These are phyloP conservation scores for Hibiscus tridactylites DNA, from an alignment of 345 rosid species.

Conservation along the genomic window DNA sequence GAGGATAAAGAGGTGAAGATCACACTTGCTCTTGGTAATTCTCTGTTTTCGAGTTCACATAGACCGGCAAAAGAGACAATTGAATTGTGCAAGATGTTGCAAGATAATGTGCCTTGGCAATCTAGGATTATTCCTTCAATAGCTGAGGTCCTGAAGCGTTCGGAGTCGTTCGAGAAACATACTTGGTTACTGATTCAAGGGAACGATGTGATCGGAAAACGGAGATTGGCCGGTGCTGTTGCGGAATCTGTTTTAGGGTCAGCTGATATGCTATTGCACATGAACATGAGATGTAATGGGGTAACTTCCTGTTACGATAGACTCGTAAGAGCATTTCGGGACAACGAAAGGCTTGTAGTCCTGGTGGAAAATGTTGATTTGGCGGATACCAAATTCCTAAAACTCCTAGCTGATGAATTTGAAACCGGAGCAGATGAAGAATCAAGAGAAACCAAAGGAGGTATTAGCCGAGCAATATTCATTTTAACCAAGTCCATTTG, in stretches of 20 bases:
- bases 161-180: conserved; percentile 22
- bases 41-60: not conserved
- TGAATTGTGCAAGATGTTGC: conserved; percentile 34
- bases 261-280: conserved; percentile 33
- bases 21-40: conserved; percentile 69
- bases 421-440: conserved; percentile 9
- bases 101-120: conserved; percentile 74
- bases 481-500: conserved; percentile 44
- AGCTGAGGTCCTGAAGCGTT: conserved; percentile 28
- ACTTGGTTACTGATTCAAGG: conserved; percentile 63
- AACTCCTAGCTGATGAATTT: conserved; percentile 40
- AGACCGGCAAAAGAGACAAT: conserved; percentile 14
- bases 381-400: conserved; percentile 40
- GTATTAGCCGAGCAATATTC: conserved; percentile 33
- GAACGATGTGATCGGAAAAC: conserved; percentile 58
- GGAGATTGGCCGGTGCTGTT: conserved; percentile 60
- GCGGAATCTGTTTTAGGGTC: conserved; percentile 53
- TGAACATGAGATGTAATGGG: conserved; percentile 33
- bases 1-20: conserved; percentile 60
- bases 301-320: not conserved
- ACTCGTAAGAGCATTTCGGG: conserved; percentile 24
- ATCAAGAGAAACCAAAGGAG: not conserved
- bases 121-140: conserved; percentile 42
- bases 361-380: conserved; percentile 57
- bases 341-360: conserved; percentile 34